Evolutionary conservation across 2,329 filamentous ascomycete genomes (phyloP), one percentile per base, ranked within the genome.

Genomic region (Aphanoascus verrucosus): DNA sequence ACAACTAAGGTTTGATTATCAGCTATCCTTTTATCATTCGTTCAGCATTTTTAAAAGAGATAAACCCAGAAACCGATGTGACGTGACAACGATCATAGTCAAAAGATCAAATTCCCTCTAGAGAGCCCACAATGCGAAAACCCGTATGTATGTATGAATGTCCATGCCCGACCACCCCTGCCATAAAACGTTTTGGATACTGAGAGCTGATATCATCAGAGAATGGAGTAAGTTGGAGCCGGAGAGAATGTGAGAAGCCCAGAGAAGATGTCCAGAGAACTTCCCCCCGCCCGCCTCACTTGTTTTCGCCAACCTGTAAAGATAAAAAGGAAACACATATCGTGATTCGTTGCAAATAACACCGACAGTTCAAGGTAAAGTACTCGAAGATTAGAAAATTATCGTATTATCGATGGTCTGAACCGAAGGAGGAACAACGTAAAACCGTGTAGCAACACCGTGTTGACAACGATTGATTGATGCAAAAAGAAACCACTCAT

Each of bases 401-500:
- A 28, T 28, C 23, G 23, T 28, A 28, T 28, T 28, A 28, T 28
- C 3, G 23, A 28, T 40, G 14, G 37, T 40, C n/a, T n/a, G 37
- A 40, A 40, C 11, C 14, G 14, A 40, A 3, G n/a, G 37, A 40
- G 14, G 37, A n/a, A 17, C 14, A 40, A n/a, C 37, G 37, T 40
- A 5, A 17, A 17, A 40, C 37, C 14, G 14, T 40, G 14, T 40
- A n/a, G 35, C 37, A 9, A 40, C 37, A 3, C 3, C 5, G 37
- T 28, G 3, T 28, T 28, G 23, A 28, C 23, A 28, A n/a, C n/a
- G n/a, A n/a, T n/a, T 7, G 23, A 28, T 28, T 28, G 23, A 51
- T 45, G 40, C 17, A 11, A 51, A 34, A 51, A 42, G 20, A 20
- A 31, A 17, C 37, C 28, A 23, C 23, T 32, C 20, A 59, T 80